phyloP scores from a whole-genome alignment of 441 rosid species.

The Heliophila coronopifolia region DNA sequence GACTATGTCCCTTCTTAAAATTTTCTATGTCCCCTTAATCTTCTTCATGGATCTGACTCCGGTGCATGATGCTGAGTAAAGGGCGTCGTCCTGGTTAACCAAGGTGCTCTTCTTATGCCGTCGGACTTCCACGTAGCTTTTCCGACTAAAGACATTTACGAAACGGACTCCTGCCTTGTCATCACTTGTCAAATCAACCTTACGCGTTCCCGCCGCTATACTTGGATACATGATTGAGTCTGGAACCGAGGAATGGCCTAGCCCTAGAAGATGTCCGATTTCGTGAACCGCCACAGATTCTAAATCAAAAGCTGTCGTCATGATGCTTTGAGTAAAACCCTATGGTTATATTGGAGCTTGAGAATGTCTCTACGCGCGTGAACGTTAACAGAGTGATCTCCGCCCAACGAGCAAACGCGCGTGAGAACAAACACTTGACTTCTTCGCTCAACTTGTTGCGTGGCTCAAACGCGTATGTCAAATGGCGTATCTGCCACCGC shows the following conservation, averaged over 20 bases:
- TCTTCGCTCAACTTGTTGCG: slow-evolving; percentile 34
- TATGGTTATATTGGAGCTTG: slow-evolving; percentile 48
- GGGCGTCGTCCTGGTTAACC: slow-evolving; percentile 70
- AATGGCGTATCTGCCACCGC: slow-evolving; percentile 46
- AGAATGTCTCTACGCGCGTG: slow-evolving; percentile 30
- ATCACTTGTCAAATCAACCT: slow-evolving; percentile 49
- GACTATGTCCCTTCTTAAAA: no score
- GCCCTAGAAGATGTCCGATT: slow-evolving; percentile 78
- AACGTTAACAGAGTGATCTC: slow-evolving; percentile 53
- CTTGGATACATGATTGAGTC: slow-evolving; percentile 79
- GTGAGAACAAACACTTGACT: slow-evolving; percentile 46
- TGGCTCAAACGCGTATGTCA: slow-evolving; percentile 59
- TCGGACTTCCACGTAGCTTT: slow-evolving; percentile 55
- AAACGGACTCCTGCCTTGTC: slow-evolving; percentile 66
- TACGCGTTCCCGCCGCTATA: slow-evolving; percentile 45
- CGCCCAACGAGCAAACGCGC: slow-evolving; percentile 69
- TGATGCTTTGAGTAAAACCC: slow-evolving; percentile 69
- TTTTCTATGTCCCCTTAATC: no score
- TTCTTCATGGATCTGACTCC: no score
- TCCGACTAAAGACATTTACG: slow-evolving; percentile 31
- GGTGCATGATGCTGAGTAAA: slow-evolving; percentile 72
- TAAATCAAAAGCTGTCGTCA: slow-evolving; percentile 68
- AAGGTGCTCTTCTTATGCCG: slow-evolving; percentile 62
- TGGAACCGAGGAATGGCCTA: slow-evolving; percentile 67
- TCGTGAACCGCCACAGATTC: slow-evolving; percentile 89